Conservation (phyloP, 2,329 filamentous ascomycete genomes). For the Fusarium pseudoanthophilum region DNA sequence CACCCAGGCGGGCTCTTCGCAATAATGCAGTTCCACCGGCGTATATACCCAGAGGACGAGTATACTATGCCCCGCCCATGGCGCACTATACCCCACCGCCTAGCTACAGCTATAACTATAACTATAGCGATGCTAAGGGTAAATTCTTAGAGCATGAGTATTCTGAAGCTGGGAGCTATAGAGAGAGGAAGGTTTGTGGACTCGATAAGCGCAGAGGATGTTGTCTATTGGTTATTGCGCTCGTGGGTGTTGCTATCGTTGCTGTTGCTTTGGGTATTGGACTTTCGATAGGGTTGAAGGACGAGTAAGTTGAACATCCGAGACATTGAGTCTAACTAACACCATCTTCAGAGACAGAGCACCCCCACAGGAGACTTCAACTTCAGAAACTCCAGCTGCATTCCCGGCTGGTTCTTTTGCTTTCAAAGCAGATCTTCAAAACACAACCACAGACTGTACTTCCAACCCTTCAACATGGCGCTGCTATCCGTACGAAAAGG, state of each 20-base stretch:
- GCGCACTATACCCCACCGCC: slow-evolving; percentile 36
- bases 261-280: slow-evolving; percentile 54
- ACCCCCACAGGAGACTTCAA: slow-evolving; percentile 3
- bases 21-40: slow-evolving; percentile 39
- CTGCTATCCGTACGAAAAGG: slow-evolving; percentile 65
- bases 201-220: slow-evolving; percentile 42
- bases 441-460: slow-evolving; percentile 65
- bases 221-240: slow-evolving; percentile 47
- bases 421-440: slow-evolving; percentile 67
- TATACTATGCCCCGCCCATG: slow-evolving; percentile 17
- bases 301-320: slow-evolving; percentile 46
- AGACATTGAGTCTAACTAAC: not conserved
- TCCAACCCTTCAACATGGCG: slow-evolving; percentile 68
- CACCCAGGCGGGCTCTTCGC: slow-evolving; percentile 32
- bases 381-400: slow-evolving; percentile 11
- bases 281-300: slow-evolving; percentile 53
- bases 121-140: slow-evolving; percentile 33
- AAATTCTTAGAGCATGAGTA: slow-evolving; percentile 26
- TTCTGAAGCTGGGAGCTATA: slow-evolving; percentile 20
- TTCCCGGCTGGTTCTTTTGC: slow-evolving; percentile 74
- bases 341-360: slow-evolving; percentile 6
- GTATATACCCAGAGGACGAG: slow-evolving; percentile 36
- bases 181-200: slow-evolving; percentile 8
- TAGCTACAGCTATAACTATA: slow-evolving; percentile 36
- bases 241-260: slow-evolving; percentile 47